These are phyloP conservation scores for Myrmaecium sp. DNA, from an alignment of 2,329 filamentous ascomycete genomes.

Conservation along the genomic window DNA sequence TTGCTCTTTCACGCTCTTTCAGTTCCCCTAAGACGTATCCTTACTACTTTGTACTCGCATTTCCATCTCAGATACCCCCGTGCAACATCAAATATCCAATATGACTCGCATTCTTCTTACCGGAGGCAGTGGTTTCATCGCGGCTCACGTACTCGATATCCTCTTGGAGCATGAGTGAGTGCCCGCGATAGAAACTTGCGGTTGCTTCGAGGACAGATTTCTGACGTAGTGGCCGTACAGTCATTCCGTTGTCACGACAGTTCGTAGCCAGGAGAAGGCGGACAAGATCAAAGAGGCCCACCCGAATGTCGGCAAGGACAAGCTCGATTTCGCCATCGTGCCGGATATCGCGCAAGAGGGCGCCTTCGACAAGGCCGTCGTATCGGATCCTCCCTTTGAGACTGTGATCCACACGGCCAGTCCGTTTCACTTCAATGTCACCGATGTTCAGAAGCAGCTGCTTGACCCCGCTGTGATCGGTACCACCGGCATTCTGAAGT, in stretches of 20 bases:
- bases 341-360: constrained; percentile 52
- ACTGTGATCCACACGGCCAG: constrained; percentile 36
- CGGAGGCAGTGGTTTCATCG: constrained; percentile 48
- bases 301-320: constrained; percentile 32
- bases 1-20: no score
- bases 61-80: not conserved
- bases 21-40: no score
- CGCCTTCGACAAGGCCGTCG: constrained; percentile 47
- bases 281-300: constrained; percentile 41
- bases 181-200: not conserved
- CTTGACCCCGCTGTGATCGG: constrained; percentile 46
- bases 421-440: constrained; percentile 59
- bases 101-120: constrained; percentile 24
- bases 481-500: constrained; percentile 44
- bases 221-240: constrained; percentile 13
- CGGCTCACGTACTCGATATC: constrained; percentile 44
- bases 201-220: not conserved
- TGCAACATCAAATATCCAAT: constrained; percentile 6
- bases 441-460: constrained; percentile 49
- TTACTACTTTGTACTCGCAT: no score
- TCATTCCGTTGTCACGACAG: constrained; percentile 45
- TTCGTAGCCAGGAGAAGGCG: constrained; percentile 44
- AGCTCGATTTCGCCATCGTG: constrained; percentile 50
- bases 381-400: constrained; percentile 49
- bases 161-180: constrained; percentile 35